Base-by-base conservation (phyloP, 371 early-diverging fungal genomes). In the Globomyces sp. region DNA sequence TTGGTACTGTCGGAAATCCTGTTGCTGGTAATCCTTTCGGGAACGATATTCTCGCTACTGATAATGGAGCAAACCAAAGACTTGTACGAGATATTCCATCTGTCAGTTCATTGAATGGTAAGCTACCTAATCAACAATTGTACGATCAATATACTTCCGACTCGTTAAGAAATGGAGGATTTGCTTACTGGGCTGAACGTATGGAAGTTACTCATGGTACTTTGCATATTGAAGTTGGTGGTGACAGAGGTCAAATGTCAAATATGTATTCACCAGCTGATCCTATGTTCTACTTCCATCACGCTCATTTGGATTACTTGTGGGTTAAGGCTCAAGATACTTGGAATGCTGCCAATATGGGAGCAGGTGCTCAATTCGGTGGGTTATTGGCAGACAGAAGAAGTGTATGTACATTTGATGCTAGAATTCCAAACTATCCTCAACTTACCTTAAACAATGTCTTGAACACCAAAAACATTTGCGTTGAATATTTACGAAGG, bases 241-340 rank as follows among this genome's bases (percentile, higher is more conserved):
- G 49, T 4, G 44, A 58, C 43, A 60, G 50, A 8, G 65, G 65
- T 10, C 39, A 51, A 0, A 67, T 71, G 63, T 24, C 24, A 13
- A 55, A 42, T 58, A 65, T 61, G 59, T 51, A 45, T 45, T 66
- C 67, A 6, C 71, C 71, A 40, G 13, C 59, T 1, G 71, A 71
- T 63, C 66, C 66, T n/a, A 40, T 62, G 24, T 62, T 55, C 9
- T 50, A 36, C 10, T 24, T 58, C 3, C 51, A 59, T 53, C 49
- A 58, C 34, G 61, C 51, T 59, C 59, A 59, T 55, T 49, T 64
- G 24, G 71, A 71, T 60, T 40, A 51, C 44, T 44, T 67, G 44
- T 71, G 51, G 44, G 51, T 53, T 59, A 34, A 63, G n/a, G 71
- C 58, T 10, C 71, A 71, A 47, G 24, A n/a, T 41, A 40, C 24